Evolutionary conservation across 2,329 filamentous ascomycete species (phyloP).

Genomic region (Paecilomyces sp.): DNA sequence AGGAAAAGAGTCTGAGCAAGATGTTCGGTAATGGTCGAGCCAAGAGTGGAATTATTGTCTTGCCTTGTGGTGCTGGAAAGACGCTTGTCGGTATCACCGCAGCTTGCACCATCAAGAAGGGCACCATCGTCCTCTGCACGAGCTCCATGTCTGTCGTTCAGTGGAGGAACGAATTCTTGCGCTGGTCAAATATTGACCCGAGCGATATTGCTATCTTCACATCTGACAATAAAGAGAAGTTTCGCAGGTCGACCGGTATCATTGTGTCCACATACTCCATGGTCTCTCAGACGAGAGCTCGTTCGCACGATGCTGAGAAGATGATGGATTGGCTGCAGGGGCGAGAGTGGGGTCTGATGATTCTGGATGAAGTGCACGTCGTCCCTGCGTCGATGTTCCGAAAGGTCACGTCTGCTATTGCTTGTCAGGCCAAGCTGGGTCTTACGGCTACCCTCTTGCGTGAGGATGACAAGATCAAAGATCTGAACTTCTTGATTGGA

Average conservation of each 20-base stretch:
- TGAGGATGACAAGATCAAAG: conserved; percentile 97
- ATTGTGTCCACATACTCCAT: conserved; percentile 98
- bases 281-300: conserved; percentile 84
- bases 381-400: conserved; percentile 95
- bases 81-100: conserved; percentile 97
- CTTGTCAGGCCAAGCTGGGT: conserved; percentile 90
- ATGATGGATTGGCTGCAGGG: conserved; percentile 92
- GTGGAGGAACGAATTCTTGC: conserved; percentile 93
- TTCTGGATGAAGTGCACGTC: conserved; percentile 95
- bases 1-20: conserved; percentile 95
- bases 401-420: conserved; percentile 86
- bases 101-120: conserved; percentile 96
- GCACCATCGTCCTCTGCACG: conserved; percentile 88
- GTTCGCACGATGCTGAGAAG: conserved; percentile 88
- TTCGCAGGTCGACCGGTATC: conserved; percentile 84
- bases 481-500: conserved; percentile 94
- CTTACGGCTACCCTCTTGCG: conserved; percentile 87
- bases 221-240: conserved; percentile 79
- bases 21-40: conserved; percentile 99
- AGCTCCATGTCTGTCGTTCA: conserved; percentile 97
- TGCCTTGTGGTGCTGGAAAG: conserved; percentile 95
- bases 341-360: conserved; percentile 95
- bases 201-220: conserved; percentile 94
- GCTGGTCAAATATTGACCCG: conserved; percentile 97
- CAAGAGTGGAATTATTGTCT: conserved; percentile 92